Conservation (phyloP, 306 rosid species). For the Lathyrus sativus region DNA sequence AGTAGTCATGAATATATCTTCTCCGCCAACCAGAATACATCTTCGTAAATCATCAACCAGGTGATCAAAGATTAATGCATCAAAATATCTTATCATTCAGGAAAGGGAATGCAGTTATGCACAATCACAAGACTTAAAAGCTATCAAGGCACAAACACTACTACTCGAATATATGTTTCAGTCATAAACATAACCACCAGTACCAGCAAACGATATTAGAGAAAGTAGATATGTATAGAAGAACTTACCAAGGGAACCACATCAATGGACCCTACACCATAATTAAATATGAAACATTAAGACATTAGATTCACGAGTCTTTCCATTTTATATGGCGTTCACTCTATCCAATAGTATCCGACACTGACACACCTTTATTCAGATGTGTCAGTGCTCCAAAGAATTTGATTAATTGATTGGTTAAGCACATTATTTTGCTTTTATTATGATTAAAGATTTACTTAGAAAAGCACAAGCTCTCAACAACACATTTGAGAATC, state of each 20-base stretch:
- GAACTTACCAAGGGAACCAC: conserved; percentile 10
- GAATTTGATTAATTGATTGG: background rate
- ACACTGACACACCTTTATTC: background rate
- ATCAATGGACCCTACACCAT: background rate
- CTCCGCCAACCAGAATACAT: too few relatives aligned
- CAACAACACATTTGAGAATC: background rate
- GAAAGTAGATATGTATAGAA: conserved; percentile 5
- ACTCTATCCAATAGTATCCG: background rate
- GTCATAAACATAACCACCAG: background rate
- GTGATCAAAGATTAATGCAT: too few relatives aligned
- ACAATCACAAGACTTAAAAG: background rate
- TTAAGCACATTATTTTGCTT: background rate
- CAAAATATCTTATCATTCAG: background rate
- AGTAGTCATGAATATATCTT: too few relatives aligned
- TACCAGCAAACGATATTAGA: conserved; percentile 15
- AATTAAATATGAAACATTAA: conserved; percentile 3
- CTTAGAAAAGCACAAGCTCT: background rate
- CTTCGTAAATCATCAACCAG: too few relatives aligned
- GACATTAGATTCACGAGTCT: background rate
- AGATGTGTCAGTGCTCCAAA: background rate
- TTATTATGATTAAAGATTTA: background rate
- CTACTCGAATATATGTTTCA: conserved; percentile 6
- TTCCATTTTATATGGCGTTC: background rate
- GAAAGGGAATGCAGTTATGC: background rate
- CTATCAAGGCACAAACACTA: background rate